Percentiles rank a stretch among this genome's conserved stretches.
These are phyloP conservation scores for Calonectria hawksworthii DNA, from an alignment of 2,329 filamentous ascomycete species.

Conservation along the genomic window DNA sequence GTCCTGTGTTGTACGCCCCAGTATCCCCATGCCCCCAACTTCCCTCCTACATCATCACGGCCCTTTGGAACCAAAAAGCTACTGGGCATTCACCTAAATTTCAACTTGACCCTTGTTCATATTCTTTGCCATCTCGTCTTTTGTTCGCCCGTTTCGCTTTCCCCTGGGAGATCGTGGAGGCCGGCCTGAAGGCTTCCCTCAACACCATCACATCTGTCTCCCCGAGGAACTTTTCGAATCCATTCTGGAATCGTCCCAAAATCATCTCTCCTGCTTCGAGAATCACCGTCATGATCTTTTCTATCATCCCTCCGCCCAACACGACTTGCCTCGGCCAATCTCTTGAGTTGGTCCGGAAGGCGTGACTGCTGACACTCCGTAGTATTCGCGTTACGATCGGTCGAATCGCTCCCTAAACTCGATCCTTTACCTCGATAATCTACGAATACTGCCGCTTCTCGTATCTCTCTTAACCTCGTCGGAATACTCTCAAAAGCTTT, in stretches of 20 bases:
- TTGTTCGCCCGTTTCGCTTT: background rate
- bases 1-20: background rate
- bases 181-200: conserved; percentile 10
- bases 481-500: conserved; percentile 62
- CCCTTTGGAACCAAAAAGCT: conserved; percentile 46
- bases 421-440: background rate
- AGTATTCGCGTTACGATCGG: background rate
- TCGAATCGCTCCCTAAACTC: background rate
- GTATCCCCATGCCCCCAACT: background rate
- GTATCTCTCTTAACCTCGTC: conserved; percentile 49
- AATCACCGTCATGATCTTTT: conserved; percentile 32
- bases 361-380: background rate
- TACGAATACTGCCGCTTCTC: conserved; percentile 33
- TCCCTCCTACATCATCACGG: conserved; percentile 13
- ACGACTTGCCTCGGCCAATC: background rate
- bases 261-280: conserved; percentile 44
- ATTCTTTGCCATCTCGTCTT: background rate
- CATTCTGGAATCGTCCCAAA: conserved; percentile 41
- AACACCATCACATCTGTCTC: conserved; percentile 27
- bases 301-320: background rate
- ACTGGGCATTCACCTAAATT: conserved; percentile 50
- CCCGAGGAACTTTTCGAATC: conserved; percentile 47
- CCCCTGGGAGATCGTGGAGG: background rate
- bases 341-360: conserved; percentile 10
- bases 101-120: conserved; percentile 42